Evolutionary conservation across 306 rosid genomes (phyloP), one percentile per base, ranked within the genome.

Genomic region (Castanopsis chinensis): DNA sequence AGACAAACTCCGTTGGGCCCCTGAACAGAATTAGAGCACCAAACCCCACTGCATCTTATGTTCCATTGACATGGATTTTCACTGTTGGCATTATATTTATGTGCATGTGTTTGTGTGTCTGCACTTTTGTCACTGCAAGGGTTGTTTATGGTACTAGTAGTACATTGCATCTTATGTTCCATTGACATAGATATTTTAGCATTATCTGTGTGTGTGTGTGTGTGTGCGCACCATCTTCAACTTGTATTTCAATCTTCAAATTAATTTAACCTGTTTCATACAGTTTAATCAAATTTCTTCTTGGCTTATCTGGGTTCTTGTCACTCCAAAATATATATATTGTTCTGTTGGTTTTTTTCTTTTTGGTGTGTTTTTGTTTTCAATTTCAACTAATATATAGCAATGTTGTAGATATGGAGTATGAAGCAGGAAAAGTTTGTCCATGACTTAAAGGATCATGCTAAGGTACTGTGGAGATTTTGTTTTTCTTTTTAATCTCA

Each of bases 401-500:
- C 81, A 74, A 49, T 83, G 69, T 53, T 88, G 84, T 86, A 95
- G 99, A 91, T 95, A 84, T 95, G 99, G 99, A 92, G 91, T 77
- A 80, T 91, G 91, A 92, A 91, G 90, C 97, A 95, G 63, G 99
- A 91, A 21, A 91, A 85, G 51, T 90, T 82, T 85, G 89, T 92
- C 83, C 91, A 92, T 78, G 99, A 95, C 86, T 88, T 95, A 67
- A 88, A 78, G 86, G 97, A 95, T 83, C 99, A 95, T 86, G 84
- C 97, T 27, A 92, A 95, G 98, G 99, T 95, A 83, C 52, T 3
- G 12, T 51, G 30, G 67, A 55, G 20, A 4, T 76, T 72, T 69
- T 58, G 19, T 58, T 58, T 73, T 9, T 67, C 53, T 53, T 60
- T 69, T 25, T 19, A 45, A 25, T 71, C 59, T 41, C 71, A 35